phyloP scores from a whole-genome alignment of 2,329 filamentous ascomycete genomes.

The Aspergillus ustus region DNA sequence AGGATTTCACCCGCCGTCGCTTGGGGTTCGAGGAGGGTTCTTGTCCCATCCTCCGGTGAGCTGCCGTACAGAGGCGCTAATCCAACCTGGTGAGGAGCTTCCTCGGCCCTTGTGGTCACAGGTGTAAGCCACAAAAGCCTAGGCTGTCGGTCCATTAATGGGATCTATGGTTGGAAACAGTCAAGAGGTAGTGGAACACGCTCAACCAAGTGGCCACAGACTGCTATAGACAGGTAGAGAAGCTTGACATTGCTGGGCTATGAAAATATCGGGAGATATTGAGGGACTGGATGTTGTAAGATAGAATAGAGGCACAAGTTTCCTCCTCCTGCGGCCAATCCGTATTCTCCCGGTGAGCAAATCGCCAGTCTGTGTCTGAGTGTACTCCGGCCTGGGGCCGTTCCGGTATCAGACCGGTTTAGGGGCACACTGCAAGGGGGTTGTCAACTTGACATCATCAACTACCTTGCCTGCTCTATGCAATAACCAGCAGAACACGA shows the following conservation, averaged over 20 bases:
- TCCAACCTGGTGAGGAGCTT: conserved; percentile 42
- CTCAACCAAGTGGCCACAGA: not conserved
- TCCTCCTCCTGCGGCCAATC: not conserved
- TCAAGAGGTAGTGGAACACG: too few relatives aligned
- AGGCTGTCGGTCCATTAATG: not conserved
- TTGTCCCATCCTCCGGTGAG: conserved; percentile 29
- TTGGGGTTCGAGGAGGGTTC: conserved; percentile 32
- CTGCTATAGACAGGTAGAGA: not conserved
- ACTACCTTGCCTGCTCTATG: not conserved
- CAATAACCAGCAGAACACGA: not conserved
- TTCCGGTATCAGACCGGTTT: not conserved
- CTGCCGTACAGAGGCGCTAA: conserved; percentile 34
- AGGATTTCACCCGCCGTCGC: conserved; percentile 57
- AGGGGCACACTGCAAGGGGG: conserved; percentile 10
- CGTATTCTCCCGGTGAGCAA: not conserved
- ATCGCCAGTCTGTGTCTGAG: not conserved
- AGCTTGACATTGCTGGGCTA: not conserved
- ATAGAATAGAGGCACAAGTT: not conserved
- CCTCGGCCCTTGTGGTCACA: conserved; percentile 44
- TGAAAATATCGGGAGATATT: not conserved
- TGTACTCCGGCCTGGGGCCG: not conserved
- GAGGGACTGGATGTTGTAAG: not conserved
- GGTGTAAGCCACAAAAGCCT: conserved; percentile 29
- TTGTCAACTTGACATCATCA: conserved; percentile 11
- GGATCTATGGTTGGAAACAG: not conserved